A percentile compares a stretch with the other conserved stretches of the same genome.
phyloP scores from a whole-genome alignment of 495 filamentous ascomycete species.

The Immersiella caudata region DNA sequence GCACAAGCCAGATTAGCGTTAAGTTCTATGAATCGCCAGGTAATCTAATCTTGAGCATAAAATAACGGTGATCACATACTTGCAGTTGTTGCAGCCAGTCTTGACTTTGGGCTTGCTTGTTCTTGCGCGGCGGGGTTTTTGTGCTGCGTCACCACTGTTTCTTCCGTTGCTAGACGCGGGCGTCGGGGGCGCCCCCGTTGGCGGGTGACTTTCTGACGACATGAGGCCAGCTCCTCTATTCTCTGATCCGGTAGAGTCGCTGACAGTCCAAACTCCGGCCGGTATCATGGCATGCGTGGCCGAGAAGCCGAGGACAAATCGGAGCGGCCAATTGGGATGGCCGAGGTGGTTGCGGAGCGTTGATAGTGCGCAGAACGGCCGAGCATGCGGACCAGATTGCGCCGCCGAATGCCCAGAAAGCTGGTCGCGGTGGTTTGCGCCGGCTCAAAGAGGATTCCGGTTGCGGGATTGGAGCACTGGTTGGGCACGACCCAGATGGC shows the following conservation, averaged over 20 bases:
- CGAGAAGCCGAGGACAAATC: constrained; percentile 6
- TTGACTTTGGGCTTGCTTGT: constrained; percentile 56
- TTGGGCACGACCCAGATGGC: not conserved
- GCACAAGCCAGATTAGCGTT: not conserved
- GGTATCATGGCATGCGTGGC: constrained; percentile 15
- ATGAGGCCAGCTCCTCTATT: constrained; percentile 15
- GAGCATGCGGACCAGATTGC: not conserved
- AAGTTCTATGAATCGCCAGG: too few relatives aligned
- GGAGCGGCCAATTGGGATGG: constrained; percentile 12
- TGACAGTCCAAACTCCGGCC: constrained; percentile 6
- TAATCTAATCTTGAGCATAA: too few relatives aligned
- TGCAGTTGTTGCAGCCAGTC: constrained; percentile 61
- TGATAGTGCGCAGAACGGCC: not conserved
- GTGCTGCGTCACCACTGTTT: constrained; percentile 22
- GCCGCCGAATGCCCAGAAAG: not conserved
- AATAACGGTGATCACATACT: constrained; percentile 36
- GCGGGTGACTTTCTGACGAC: constrained; percentile 12
- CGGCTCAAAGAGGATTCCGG: not conserved
- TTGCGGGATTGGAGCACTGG: constrained; percentile 2
- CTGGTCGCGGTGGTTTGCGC: constrained; percentile 11
- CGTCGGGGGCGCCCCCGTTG: constrained; percentile 12
- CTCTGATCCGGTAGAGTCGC: constrained; percentile 1
- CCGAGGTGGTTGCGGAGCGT: not conserved
- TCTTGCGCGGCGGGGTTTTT: constrained; percentile 41
- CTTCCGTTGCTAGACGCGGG: constrained; percentile 2